Base-by-base conservation (phyloP, 2,329 filamentous ascomycete species). In the Pseudofabraea citricarpa region DNA sequence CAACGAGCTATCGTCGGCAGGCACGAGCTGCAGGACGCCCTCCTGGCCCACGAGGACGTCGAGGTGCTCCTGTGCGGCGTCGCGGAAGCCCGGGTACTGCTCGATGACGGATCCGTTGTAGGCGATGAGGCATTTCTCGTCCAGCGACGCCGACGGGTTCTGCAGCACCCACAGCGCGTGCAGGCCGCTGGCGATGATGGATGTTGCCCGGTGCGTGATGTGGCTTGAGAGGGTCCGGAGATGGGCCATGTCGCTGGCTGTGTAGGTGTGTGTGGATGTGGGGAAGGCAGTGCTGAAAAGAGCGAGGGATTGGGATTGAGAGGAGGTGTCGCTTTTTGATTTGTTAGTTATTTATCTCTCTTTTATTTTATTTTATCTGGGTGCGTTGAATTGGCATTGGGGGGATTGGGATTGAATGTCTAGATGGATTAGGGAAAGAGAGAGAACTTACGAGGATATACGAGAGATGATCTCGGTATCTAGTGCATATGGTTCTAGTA, bases 91-190 rank as follows among this genome's bases (percentile, higher is more conserved):
- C 0, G 87, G 85, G 57, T 90, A 91, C 54, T 83, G 82, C 64
- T 90, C 85, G 40, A 90, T 81, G 39, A 91, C 85, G 21, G 82
- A 85, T 35, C 87, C 87, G 57, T 88, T 90, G 64, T 84, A 90
- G 3, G 84, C 84, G n/a, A 91, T 78, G 2, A 77, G 73, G 3
- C 77, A 81, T 44, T 67, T 65, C 24, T 60, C 57, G 6, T 74
- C 20, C 56, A 29, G 6, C 20, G 68, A 64, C 26, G 59, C 49
- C 42, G 75, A 68, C 16, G 67, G 65, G 41, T 71, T 64, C 4
- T 74, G 72, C 32, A 82, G 59, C 27, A 74, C 67, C 78, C 79
- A 82, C 8, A 84, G 67, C 2, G 74, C 73, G 54, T 76, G 77
- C 3, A 83, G 68, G 8, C 74, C 74, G 1, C 78, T 70, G 13